These are phyloP conservation scores for Ulvella scutata DNA, from an alignment of 139 green algal species.

Conservation along the genomic window DNA sequence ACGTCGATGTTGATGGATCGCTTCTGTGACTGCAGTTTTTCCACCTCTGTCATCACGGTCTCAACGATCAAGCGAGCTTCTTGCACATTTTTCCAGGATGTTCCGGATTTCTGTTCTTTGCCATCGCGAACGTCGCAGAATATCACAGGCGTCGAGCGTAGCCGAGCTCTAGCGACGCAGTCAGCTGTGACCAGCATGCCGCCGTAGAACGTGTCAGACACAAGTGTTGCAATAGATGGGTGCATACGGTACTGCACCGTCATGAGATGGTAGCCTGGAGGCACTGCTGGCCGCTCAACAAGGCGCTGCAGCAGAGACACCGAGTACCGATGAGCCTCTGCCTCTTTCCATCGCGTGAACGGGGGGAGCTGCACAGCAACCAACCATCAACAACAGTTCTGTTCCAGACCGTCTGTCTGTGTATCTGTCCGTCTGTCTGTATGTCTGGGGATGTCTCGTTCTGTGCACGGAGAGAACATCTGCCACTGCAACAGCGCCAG, in stretches of 20 bases:
- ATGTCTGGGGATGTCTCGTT: too few species aligned
- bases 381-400: too few species aligned
- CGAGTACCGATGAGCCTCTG: not conserved
- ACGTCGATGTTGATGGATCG: not conserved
- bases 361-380: constrained; percentile 4
- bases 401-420: too few species aligned
- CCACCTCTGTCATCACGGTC: not conserved
- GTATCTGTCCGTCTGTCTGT: too few species aligned
- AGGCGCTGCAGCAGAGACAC: constrained; percentile 4
- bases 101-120: not conserved
- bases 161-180: not conserved
- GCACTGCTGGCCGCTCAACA: not conserved
- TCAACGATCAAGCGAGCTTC: not conserved
- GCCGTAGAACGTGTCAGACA: not conserved
- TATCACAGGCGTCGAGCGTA: not conserved
- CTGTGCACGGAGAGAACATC: too few species aligned
- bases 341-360: not conserved
- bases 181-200: not conserved
- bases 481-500: too few species aligned
- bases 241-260: constrained; percentile 9
- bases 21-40: not conserved
- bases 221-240: not conserved
- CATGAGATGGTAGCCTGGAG: not conserved
- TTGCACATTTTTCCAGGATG: constrained; percentile 7
- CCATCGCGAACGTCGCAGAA: not conserved